Conservation (phyloP, 78 protist species). For the Dictyostelium purpureum region DNA sequence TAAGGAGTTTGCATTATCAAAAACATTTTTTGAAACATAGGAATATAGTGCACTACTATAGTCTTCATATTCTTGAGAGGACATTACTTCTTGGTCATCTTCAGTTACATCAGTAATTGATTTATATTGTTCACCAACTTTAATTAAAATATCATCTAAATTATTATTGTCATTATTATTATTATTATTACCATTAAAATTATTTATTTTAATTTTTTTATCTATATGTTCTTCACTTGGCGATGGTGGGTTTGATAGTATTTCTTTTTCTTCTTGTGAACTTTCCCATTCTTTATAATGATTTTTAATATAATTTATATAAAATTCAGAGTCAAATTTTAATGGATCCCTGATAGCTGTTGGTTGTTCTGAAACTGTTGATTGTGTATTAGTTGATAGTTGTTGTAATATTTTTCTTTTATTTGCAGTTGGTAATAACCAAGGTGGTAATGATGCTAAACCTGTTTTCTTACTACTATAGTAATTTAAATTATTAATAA, state of each 20-base stretch:
- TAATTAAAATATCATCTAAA: neutral
- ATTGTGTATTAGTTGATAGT: neutral
- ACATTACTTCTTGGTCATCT: slow-evolving; percentile 70
- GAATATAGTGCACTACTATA: slow-evolving; percentile 10
- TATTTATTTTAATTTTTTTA: slow-evolving; percentile 7
- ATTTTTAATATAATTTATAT: slow-evolving; percentile 17
- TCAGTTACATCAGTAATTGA: slow-evolving; percentile 43
- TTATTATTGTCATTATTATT: neutral
- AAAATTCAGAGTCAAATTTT: slow-evolving; percentile 4
- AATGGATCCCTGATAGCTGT: neutral
- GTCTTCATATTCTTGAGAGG: slow-evolving; percentile 63
- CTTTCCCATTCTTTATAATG: slow-evolving; percentile 39
- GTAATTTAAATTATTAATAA: neutral
- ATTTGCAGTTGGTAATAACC: slow-evolving; percentile 38
- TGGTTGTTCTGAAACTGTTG: neutral
- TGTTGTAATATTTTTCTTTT: neutral
- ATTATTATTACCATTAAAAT: neutral
- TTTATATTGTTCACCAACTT: neutral
- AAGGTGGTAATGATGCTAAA: slow-evolving; percentile 61
- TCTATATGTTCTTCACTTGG: neutral
- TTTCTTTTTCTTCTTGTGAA: neutral
- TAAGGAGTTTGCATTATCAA: neutral
- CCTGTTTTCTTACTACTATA: slow-evolving; percentile 69
- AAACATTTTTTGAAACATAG: neutral
- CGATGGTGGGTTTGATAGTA: neutral